A percentile compares a stretch with the other conserved stretches of the same genome.
Conservation (phyloP, 441 rosid species). For the Iberis amara region DNA sequence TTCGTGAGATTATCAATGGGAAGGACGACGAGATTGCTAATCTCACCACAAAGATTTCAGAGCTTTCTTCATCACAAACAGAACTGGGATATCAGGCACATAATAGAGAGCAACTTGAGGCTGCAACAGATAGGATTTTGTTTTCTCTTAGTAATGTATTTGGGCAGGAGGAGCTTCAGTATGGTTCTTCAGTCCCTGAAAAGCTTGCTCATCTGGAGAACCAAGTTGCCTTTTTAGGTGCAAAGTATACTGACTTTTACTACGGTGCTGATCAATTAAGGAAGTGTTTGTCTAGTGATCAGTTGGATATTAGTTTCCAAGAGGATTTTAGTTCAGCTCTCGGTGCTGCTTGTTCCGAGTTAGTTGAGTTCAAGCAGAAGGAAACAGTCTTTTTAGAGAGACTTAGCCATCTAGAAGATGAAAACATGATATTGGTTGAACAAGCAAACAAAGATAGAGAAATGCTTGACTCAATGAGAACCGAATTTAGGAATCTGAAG, state of each 20-base stretch:
- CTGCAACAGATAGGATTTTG: conserved; percentile 54
- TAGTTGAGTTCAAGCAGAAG: conserved; percentile 54
- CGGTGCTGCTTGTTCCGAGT: conserved; percentile 52
- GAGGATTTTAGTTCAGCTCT: conserved; percentile 54
- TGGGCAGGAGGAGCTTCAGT: conserved; percentile 48
- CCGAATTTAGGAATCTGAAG: conserved; percentile 47
- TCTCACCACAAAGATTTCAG: conserved; percentile 47
- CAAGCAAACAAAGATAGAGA: conserved; percentile 51
- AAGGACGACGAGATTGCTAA: conserved; percentile 59
- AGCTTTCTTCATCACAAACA: conserved; percentile 31
- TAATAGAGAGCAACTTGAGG: conserved; percentile 38
- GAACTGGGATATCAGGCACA: conserved; percentile 26
- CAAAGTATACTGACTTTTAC: conserved; percentile 54
- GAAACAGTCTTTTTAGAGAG: conserved; percentile 47
- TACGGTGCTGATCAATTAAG: conserved; percentile 65
- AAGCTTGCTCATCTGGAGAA: conserved; percentile 56
- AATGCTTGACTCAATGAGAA: conserved; percentile 33
- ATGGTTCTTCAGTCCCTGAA: conserved; percentile 47
- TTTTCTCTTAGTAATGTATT: conserved; percentile 50
- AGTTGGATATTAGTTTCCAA: conserved; percentile 36
- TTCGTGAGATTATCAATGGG: conserved; percentile 32
- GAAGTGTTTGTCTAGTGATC: conserved; percentile 51
- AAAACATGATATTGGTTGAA: conserved; percentile 53
- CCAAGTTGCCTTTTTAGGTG: conserved; percentile 45
- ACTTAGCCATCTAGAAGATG: conserved; percentile 45